These are phyloP conservation scores for Hirschfeldia incana DNA, from an alignment of 345 rosid genomes.

Conservation along the genomic window DNA sequence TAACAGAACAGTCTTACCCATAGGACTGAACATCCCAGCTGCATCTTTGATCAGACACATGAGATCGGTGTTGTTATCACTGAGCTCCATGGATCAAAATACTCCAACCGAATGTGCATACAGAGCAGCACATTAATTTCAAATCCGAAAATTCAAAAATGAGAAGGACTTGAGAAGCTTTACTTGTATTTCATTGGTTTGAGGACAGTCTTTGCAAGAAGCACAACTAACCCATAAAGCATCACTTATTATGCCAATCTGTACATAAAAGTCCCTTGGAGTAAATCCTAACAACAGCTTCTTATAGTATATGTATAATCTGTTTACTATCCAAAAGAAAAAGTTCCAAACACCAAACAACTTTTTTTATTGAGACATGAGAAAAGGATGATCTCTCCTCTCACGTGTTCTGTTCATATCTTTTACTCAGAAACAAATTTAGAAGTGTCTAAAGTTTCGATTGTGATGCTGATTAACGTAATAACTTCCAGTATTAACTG, in stretches of 20 bases:
- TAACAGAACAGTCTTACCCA: constrained; percentile 56
- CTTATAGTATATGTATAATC: constrained; percentile 67
- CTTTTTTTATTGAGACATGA: not conserved
- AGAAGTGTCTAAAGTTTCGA: no score
- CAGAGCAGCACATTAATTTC: not conserved
- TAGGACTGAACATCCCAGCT: constrained; percentile 57
- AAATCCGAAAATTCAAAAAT: not conserved
- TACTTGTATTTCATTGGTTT: constrained; percentile 76
- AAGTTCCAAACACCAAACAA: not conserved
- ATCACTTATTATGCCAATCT: constrained; percentile 94
- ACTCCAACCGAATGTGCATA: constrained; percentile 74
- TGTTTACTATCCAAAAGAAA: constrained; percentile 20
- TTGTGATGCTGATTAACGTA: no score
- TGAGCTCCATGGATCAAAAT: constrained; percentile 78
- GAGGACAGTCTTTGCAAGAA: constrained; percentile 88
- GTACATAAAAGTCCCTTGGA: constrained; percentile 82
- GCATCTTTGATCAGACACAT: constrained; percentile 79
- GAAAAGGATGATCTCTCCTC: not conserved
- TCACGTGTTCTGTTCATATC: no score
- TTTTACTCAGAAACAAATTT: no score
- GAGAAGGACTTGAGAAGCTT: not conserved
- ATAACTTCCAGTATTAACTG: no score
- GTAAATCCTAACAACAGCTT: constrained; percentile 79
- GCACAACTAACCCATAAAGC: constrained; percentile 88
- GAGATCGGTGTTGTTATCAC: constrained; percentile 56